Conservation (phyloP, 305 asterid species). For the Ajuga reptans region DNA sequence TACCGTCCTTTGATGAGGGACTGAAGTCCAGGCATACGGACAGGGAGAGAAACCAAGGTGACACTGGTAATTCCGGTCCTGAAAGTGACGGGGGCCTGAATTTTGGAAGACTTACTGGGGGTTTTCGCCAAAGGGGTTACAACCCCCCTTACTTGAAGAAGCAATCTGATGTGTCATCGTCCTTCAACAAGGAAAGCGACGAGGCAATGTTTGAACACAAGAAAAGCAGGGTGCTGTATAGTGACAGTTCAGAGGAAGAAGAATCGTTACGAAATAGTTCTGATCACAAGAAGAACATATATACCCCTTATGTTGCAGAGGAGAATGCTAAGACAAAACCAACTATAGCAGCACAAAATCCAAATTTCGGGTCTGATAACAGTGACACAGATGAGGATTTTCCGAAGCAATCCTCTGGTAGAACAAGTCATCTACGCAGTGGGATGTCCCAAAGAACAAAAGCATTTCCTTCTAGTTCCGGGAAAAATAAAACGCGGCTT, state of each 20-base stretch:
- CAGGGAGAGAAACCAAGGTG: constrained; percentile 4
- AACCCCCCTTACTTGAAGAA: constrained; percentile 35
- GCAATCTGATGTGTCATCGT: constrained; percentile 30
- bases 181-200: constrained; percentile 20
- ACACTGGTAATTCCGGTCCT: constrained; percentile 18
- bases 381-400: constrained; percentile 51
- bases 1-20: constrained; percentile 24
- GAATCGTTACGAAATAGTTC: constrained; percentile 22
- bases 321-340: constrained; percentile 29
- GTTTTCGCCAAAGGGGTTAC: constrained; percentile 60
- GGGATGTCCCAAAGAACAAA: constrained; percentile 62
- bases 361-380: constrained; percentile 34
- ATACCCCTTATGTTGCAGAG: constrained; percentile 17
- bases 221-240: constrained; percentile 30
- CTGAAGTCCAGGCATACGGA: constrained; percentile 8
- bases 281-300: constrained; percentile 21
- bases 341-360: constrained; percentile 29
- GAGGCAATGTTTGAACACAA: constrained; percentile 20
- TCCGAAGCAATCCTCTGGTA: constrained; percentile 24
- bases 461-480: constrained; percentile 28
- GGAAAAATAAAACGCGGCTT: constrained; percentile 16
- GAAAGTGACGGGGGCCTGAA: constrained; percentile 36
- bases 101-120: constrained; percentile 63
- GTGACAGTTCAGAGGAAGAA: constrained; percentile 47
- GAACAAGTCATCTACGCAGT: constrained; percentile 32